Percentiles rank a stretch among this genome's conserved stretches.
Evolutionary conservation across 768 basidiomycete genomes (phyloP).

Genomic region (Tricholoma sp.): DNA sequence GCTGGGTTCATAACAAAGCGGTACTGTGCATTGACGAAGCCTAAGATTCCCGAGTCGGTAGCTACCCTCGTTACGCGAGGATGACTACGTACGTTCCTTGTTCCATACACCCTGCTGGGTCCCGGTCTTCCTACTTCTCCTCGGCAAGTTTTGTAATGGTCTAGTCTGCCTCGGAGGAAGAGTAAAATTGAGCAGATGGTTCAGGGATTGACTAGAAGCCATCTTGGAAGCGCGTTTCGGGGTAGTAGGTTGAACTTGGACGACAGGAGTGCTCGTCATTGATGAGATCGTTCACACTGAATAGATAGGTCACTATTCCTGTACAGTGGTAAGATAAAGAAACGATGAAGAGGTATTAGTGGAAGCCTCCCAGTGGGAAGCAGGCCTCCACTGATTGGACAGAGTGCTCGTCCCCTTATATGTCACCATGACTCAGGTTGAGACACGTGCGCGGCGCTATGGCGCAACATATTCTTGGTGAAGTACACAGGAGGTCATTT

Average conservation of each 20-base stretch:
- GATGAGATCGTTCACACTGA: slow-evolving; percentile 3
- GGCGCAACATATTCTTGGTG: too few relatives aligned
- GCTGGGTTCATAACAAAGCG: slow-evolving; percentile 92
- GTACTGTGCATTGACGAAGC: slow-evolving; percentile 95
- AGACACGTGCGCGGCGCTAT: slow-evolving; percentile 26
- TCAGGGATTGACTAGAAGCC: slow-evolving; percentile 58
- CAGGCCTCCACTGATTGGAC: slow-evolving; percentile 31
- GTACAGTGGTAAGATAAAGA: slow-evolving; percentile 9
- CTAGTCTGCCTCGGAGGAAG: slow-evolving; percentile 81
- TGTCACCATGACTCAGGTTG: slow-evolving; percentile 25
- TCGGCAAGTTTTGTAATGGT: slow-evolving; percentile 50
- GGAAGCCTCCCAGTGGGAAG: slow-evolving; percentile 46
- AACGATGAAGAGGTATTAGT: slow-evolving; percentile 11
- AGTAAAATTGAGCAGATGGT: slow-evolving; percentile 91
- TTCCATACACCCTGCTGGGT: slow-evolving; percentile 71
- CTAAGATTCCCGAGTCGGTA: slow-evolving; percentile 33
- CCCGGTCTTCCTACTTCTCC: slow-evolving; percentile 70
- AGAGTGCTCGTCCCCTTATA: slow-evolving; percentile 12
- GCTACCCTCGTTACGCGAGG: background rate
- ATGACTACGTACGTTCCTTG: slow-evolving; percentile 75
- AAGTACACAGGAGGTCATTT: too few relatives aligned
- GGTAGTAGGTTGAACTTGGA: slow-evolving; percentile 27
- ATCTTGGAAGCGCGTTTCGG: slow-evolving; percentile 65
- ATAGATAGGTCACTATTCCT: slow-evolving; percentile 6
- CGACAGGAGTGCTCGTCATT: slow-evolving; percentile 34